These are phyloP conservation scores for Phialophora chinensis DNA, from an alignment of 2,329 filamentous ascomycete species.

Conservation along the genomic window DNA sequence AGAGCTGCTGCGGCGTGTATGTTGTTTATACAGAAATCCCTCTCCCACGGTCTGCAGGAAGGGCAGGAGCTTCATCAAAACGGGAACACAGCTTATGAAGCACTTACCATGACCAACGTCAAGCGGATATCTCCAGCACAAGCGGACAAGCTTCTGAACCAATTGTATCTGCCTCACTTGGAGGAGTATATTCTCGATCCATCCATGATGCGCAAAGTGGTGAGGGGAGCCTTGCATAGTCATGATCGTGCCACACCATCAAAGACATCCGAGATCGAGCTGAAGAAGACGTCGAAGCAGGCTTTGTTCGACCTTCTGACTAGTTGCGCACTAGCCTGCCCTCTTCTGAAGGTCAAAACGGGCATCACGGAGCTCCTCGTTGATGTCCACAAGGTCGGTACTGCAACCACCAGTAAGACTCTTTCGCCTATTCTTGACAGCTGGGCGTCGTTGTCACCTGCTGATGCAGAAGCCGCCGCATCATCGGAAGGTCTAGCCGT, in stretches of 20 bases:
- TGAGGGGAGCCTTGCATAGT: constrained; percentile 67
- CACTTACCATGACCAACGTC: constrained; percentile 22
- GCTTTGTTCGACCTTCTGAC: constrained; percentile 74
- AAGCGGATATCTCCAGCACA: constrained; percentile 27
- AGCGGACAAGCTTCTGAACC: constrained; percentile 64
- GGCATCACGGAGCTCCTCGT: constrained; percentile 75
- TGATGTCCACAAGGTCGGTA: constrained; percentile 72
- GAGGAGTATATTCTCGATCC: constrained; percentile 87
- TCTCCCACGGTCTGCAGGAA: constrained; percentile 51
- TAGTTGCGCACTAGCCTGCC: constrained; percentile 72
- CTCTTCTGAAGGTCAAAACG: constrained; percentile 71
- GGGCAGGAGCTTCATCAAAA: constrained; percentile 38
- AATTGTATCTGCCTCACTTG: constrained; percentile 73
- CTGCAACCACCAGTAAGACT: constrained; percentile 72
- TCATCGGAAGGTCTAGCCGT: constrained; percentile 55
- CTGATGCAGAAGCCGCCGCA: constrained; percentile 60
- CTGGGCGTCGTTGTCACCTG: constrained; percentile 66
- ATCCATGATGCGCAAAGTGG: constrained; percentile 68
- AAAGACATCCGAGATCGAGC: constrained; percentile 51
- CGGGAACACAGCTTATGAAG: constrained; percentile 24
- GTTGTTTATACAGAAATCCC: constrained; percentile 60
- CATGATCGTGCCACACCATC: constrained; percentile 44
- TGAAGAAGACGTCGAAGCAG: constrained; percentile 68
- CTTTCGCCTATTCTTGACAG: constrained; percentile 75
- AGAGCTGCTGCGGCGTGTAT: constrained; percentile 74